Evolutionary conservation across 2,329 filamentous ascomycete genomes (phyloP).

Genomic region (Cercospora sesami): DNA sequence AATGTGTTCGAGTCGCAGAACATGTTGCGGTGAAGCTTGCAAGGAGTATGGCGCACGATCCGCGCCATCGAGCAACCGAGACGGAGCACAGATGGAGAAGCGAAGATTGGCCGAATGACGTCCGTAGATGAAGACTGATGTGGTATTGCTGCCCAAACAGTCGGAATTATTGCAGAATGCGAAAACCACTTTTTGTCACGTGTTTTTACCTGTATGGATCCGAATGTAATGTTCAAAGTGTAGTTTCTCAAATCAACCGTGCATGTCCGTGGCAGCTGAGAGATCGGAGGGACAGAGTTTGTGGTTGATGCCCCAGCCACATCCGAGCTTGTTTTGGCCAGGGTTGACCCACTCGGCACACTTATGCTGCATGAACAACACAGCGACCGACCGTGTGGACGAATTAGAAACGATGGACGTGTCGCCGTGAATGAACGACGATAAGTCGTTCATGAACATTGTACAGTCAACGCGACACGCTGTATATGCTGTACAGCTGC

Average conservation of each 20-base stretch:
- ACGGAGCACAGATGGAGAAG: slow-evolving; percentile 14
- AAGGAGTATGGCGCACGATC: background rate
- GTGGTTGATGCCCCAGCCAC: slow-evolving; percentile 5
- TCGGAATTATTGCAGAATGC: background rate
- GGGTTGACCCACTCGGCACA: slow-evolving; percentile 2
- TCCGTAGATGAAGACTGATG: background rate
- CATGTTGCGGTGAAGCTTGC: slow-evolving; percentile 4
- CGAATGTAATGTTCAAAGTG: background rate
- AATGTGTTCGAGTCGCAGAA: background rate
- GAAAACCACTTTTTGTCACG: background rate
- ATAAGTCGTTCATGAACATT: slow-evolving; percentile 2
- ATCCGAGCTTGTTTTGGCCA: slow-evolving; percentile 5
- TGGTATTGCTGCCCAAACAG: slow-evolving; percentile 7
- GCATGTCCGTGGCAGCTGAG: slow-evolving; percentile 4
- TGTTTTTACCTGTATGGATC: background rate
- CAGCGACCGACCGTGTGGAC: slow-evolving; percentile 8
- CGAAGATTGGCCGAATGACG: slow-evolving; percentile 14
- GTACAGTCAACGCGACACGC: slow-evolving; percentile 3
- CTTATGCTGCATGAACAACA: slow-evolving; percentile 14
- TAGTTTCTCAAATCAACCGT: background rate
- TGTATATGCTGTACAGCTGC: slow-evolving; percentile 9
- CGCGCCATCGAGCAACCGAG: background rate
- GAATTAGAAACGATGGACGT: slow-evolving; percentile 11
- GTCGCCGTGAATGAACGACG: slow-evolving; percentile 11
- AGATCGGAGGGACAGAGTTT: background rate